Evolutionary conservation across 352 stramenopile species (phyloP), one percentile per base, ranked within the genome.

Genomic region (Pythium scleroteichum): DNA sequence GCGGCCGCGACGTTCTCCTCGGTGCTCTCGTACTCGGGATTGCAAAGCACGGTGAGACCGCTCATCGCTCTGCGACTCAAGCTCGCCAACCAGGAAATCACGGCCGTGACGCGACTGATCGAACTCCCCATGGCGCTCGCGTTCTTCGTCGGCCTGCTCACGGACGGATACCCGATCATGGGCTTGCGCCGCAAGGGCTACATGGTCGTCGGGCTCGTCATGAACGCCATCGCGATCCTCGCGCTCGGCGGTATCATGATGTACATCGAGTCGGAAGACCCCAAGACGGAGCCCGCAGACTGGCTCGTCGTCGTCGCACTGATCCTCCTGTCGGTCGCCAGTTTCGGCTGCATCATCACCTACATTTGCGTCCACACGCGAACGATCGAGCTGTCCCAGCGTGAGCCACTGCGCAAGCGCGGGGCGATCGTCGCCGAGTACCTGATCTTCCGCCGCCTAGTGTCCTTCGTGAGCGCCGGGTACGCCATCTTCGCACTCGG

Each of bases 371-470:
- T 73, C 29, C 70, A 78, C 53, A 78, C 70, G 48, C 62, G 66
- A n/a, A 58, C 71, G 40, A 74, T 79, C 26, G 72, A 79, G 53
- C 58, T 79, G 27, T 72, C 72, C 23, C 72, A 79, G 59, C 68
- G 69, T 14, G 72, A 79, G 41, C 70, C 72, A 4, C 58, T 79
- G 10, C 41, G 57, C 24, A 55, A 59, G 20, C 69, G 69, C 14
- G 69, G 69, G 10, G 55, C 61, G 12, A 72, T 77, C 26, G 23
- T 70, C n/a, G 62, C 67, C 17, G 52, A 66, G 53, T 79, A 75
- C 56, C 56, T 75, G 5, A 66, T 77, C 24, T 75, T 79, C 57
- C 72, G 72, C 10, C 70, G 70, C 16, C 40, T 59, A 8, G 45
- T 64, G 13, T 54, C 54, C 2, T 61, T 75, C 32, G 19, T 73